Base-by-base conservation (phyloP, 2,329 filamentous ascomycete species). In the Fusarium continuum region DNA sequence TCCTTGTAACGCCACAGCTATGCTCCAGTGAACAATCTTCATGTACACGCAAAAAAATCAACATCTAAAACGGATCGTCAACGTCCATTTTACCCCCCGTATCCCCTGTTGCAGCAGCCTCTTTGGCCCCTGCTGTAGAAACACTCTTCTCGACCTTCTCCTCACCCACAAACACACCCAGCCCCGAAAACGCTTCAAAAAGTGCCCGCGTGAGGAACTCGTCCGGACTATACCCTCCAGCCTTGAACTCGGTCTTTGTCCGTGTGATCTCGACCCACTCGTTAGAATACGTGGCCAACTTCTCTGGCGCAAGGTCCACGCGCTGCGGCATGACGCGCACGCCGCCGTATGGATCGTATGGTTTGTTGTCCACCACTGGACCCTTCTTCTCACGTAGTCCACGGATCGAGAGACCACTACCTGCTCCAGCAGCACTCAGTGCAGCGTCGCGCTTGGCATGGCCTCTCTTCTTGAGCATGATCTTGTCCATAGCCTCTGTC, bases 341-440 rank as follows among this genome's bases (percentile, higher is more conserved):
- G 1, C 92, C 95, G 32, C 88, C 92, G 73, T 95, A 97, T 0
- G 94, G 91, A 78, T 97, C 93, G 78, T 96, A 97, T 0, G 92
- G 89, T 55, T 88, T 88, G 69, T 92, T 88, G 6, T 85, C 85
- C 43, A 65, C 72, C 13, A 72, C 72, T n/a, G 56, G 61, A 8
- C 76, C 82, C 67, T 75, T 76, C 74, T 82, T 83, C 70, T 84
- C 88, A 76, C 91, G 92, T 55, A 97, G 83, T 2, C 94, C 94
- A 67, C 91, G 90, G 76, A 97, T 93, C 3, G 89, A 87, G 26
- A 89, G 76, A 11, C 78, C 72, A 29, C 59, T 66, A n/a, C 46
- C 65, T 45, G 61, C 56, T 3, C 73, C 66, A n/a, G 71, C 70
- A 6, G 68, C 69, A 9, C 82, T 71, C 74, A 76, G 59, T 10